These are phyloP conservation scores for Septoria linicola DNA, from an alignment of 2,329 filamentous ascomycete genomes.

Conservation along the genomic window DNA sequence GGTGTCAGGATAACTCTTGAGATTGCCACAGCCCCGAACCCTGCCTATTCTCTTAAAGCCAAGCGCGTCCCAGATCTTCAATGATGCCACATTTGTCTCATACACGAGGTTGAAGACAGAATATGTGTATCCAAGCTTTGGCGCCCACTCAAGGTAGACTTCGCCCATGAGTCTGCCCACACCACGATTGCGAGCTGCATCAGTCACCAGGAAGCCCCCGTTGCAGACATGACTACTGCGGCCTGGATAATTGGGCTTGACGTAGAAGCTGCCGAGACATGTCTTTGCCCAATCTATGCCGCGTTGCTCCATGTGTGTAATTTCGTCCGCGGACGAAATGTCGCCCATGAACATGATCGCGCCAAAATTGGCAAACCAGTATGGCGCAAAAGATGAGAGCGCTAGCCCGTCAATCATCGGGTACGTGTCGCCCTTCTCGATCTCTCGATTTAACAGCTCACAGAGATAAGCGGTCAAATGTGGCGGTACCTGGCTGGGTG, in stretches of 20 bases:
- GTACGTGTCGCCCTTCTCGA: constrained; percentile 88
- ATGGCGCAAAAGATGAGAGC: constrained; percentile 71
- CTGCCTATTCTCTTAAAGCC: constrained; percentile 90
- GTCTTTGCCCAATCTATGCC: constrained; percentile 71
- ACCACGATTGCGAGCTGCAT: constrained; percentile 49
- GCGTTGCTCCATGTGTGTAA: constrained; percentile 46
- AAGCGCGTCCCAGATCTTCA: constrained; percentile 86
- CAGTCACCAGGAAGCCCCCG: constrained; percentile 53
- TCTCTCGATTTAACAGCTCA: constrained; percentile 84
- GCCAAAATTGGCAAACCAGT: constrained; percentile 90
- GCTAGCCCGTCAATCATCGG: constrained; percentile 78
- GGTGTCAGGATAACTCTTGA: constrained; percentile 49
- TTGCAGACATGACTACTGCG: constrained; percentile 86
- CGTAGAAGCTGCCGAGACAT: constrained; percentile 87
- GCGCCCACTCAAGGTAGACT: constrained; percentile 53
- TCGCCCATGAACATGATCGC: constrained; percentile 83
- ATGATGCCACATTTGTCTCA: constrained; percentile 87
- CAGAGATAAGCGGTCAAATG: constrained; percentile 74
- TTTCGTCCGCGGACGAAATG: constrained; percentile 60
- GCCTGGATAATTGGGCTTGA: constrained; percentile 91
- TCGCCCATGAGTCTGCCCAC: constrained; percentile 55
- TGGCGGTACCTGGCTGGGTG: constrained; percentile 71
- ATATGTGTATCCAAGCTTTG: constrained; percentile 75
- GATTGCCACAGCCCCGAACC: constrained; percentile 57
- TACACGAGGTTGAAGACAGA: constrained; percentile 94